A percentile compares a stretch with the other conserved stretches of the same genome.
Evolutionary conservation across 306 rosid species (phyloP).

Genomic region (Cucurbita maxima): DNA sequence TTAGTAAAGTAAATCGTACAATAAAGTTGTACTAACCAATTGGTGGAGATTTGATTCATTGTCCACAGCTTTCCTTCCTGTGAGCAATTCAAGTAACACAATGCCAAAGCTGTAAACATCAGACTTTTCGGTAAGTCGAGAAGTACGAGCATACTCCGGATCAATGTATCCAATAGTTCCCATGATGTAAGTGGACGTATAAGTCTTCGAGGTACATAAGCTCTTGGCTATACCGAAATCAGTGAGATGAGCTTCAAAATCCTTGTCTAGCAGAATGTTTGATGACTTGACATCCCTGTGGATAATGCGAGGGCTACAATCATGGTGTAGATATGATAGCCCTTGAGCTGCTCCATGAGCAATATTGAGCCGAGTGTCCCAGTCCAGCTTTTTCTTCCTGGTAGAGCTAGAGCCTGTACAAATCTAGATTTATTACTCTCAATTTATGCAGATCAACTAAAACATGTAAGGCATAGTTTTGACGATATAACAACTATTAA

Average conservation of each 20-base stretch:
- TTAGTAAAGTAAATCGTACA: neutral
- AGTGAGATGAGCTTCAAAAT: constrained; percentile 77
- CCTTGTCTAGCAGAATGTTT: constrained; percentile 71
- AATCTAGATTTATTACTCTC: neutral
- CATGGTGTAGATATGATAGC: constrained; percentile 83
- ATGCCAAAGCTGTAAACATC: constrained; percentile 91
- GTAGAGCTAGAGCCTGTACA: constrained; percentile 6
- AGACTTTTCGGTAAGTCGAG: constrained; percentile 87
- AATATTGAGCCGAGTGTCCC: constrained; percentile 65
- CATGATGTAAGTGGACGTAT: constrained; percentile 76
- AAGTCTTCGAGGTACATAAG: constrained; percentile 52
- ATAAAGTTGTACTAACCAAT: constrained; percentile 29
- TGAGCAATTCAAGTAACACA: constrained; percentile 82
- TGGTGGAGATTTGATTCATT: constrained; percentile 86
- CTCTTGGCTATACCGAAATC: constrained; percentile 95
- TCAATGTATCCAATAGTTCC: constrained; percentile 97
- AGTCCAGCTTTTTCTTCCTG: constrained; percentile 67
- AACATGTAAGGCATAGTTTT: neutral
- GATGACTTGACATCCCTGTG: constrained; percentile 94
- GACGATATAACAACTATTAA: neutral
- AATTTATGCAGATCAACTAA: neutral
- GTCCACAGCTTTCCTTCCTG: constrained; percentile 87
- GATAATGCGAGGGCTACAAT: constrained; percentile 81
- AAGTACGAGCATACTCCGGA: constrained; percentile 91
- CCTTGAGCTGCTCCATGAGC: constrained; percentile 95